Evolutionary conservation across 768 basidiomycete species (phyloP), one percentile per base, ranked within the genome.

Genomic region (Kwoniella bestiolae): DNA sequence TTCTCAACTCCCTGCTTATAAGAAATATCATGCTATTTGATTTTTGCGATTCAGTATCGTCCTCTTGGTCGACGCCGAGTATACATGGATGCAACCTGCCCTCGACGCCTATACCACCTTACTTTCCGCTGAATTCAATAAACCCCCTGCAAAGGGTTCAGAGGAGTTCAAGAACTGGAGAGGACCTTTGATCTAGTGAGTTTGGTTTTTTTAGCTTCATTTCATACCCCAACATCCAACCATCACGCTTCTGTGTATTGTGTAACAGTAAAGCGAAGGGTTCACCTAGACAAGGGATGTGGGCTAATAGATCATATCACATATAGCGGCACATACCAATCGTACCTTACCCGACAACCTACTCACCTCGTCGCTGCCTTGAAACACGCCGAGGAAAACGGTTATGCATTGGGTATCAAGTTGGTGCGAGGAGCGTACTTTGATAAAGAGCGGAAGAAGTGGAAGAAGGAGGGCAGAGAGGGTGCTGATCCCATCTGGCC

Each of bases 371-470:
- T 81, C 0, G 86, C 86, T 21, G 85, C 87, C 38, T 82, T 94
- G 49, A 81, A 80, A 14, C 89, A 91, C 56, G 90, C 94, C 3
- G 83, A 85, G 66, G 79, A 77, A 56, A 83, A 88, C 67, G 84
- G 86, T 38, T 95, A 91, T 76, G 84, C 90, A 0, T 85, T 95
- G 0, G 94, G 94, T 9, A 87, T 92, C 60, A 97, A 96, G 80
- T 89, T 97, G 52, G 94, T 96, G 31, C 87, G 94, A 25, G 94
- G 94, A 0, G 94, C 94, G 2, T 97, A 97, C 80, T 91, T 94
- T 74, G 84, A 87, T 0, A 86, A 90, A 63, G 94, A 96, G 75
- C 49, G 74, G 23, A 68, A 76, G 56, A 74, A 73, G 63, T 80
- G 79, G 79, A 70, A 67, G 45, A 58, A 72, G 12, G 79, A 80